Base-by-base conservation (phyloP, 345 rosid species). In the Hypericum androsaemum region DNA sequence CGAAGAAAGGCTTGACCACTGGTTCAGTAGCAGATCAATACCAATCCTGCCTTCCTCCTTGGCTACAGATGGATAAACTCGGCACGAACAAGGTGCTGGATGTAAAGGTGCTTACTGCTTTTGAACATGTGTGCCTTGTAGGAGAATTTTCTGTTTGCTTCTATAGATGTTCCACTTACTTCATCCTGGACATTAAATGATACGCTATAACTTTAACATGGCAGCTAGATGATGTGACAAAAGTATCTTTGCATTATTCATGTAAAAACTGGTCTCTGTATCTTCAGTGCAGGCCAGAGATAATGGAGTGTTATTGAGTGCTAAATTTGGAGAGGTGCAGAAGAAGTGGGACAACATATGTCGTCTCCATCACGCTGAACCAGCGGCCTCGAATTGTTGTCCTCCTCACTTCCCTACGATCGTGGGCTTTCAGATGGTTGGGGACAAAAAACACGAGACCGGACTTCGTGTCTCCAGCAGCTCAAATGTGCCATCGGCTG, bases 261-360 rank as follows among this genome's bases (percentile, higher is more conserved):
- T 56, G 70, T 67, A 59, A 72, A 72, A 67, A 71, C 65, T 42
- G 66, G 54, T 63, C 67, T 73, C 52, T 60, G 60, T 68, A 49
- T 60, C 69, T 71, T 70, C 80, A 75, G 83, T 75, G 83, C 96
- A 88, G 96, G 64, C 65, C 68, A 80, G 66, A 67, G 81, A 78
- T 66, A 81, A 73, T 59, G 69, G 71, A 61, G 16, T 58, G 62
- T 54, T 56, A 44, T 63, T 32, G 68, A 70, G 71, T 50, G 43
- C 65, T 16, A 70, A 61, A 49, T 43, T 67, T 48, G 50, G 71
- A 16, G 75, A 59, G 10, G 38, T 74, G 53, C 72, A 64, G 35
- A 73, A 71, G 47, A 78, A 75, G 65, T 77, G 73, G 79, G 77
- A 73, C 37, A 57, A 49, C 51, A 58, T 65, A 46, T 75, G 75